Evolutionary conservation across 192 early-diverging fungal genomes (phyloP), one percentile per base, ranked within the genome.

Genomic region (Podila minutissima): DNA sequence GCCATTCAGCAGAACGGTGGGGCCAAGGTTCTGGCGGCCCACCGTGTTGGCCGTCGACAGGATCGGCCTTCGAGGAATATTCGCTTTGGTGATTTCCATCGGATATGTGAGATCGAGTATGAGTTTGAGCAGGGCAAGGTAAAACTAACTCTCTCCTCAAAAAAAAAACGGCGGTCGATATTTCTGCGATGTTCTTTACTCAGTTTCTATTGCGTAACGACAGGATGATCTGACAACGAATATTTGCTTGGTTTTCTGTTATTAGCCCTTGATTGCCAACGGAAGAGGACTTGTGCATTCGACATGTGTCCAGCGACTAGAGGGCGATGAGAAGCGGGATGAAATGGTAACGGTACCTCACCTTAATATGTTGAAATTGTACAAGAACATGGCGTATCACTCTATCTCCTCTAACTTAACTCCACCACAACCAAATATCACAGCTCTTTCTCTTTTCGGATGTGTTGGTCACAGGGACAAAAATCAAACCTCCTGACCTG

Each of bases 1-100:
- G 69, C 70, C 4, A 67, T 79, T 35, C 76, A 79, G 17, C 76
- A 79, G 32, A 79, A 79, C n/a, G 70, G 76, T 22, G 76, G 76
- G 11, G 70, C 76, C 29, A 79, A 79, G 53, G 63, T 79, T 19
- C 19, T 79, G 38, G 69, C 66, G 9, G 59, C 68, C 11, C 75
- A 72, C 3, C 48, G 76, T 19, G 58, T 72, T 10, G 75, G 75
- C 5, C 32, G 75, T 7, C 48, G 76, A 9, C 70, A 79, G 60
- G 76, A 79, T 63, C 70, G 76, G 20, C 76, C 76, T 8, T 72
- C 51, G 46, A 58, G 76, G 1, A 72, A 72, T 3, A 79, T 79
- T 49, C 76, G 76, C 2, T 79, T 79, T 59, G 70, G 76, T 0
- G 76, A 79, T 5, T 79, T 68, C 22, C 76, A 79, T 46, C 70